Evolutionary conservation across 106 monocot genomes (phyloP).

Genomic region (Triglochin maritima): DNA sequence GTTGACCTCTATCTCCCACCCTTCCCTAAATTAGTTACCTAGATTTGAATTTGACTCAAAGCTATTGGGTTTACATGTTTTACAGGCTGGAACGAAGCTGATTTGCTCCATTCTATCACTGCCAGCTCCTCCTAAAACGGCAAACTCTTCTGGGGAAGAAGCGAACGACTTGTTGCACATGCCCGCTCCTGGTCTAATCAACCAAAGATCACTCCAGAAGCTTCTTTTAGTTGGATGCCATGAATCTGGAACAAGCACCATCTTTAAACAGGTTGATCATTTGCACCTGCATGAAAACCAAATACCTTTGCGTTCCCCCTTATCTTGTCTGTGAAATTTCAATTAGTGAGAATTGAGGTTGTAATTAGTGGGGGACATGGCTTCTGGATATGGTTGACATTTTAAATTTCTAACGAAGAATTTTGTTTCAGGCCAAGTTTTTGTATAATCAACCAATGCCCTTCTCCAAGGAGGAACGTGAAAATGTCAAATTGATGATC

Average conservation of each 20-base stretch:
- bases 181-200: slow-evolving; percentile 37
- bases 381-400: not conserved
- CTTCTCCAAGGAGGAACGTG: slow-evolving; percentile 16
- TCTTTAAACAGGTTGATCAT: slow-evolving; percentile 76
- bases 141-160: slow-evolving; percentile 33
- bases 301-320: not conserved
- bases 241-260: slow-evolving; percentile 80
- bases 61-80: not conserved
- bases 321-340: not conserved
- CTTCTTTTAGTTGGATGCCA: slow-evolving; percentile 64
- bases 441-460: slow-evolving; percentile 4
- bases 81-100: slow-evolving; percentile 67
- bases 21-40: not conserved
- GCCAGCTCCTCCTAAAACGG: slow-evolving; percentile 46
- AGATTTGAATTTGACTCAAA: not conserved
- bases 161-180: slow-evolving; percentile 22
- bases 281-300: too few relatives aligned
- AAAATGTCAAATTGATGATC: slow-evolving; percentile 12
- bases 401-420: not conserved
- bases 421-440: slow-evolving; percentile 12
- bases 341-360: not conserved
- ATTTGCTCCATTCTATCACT: slow-evolving; percentile 72
- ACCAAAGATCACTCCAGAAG: slow-evolving; percentile 52
- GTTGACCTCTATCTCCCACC: slow-evolving; percentile 17
- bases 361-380: not conserved